Evolutionary conservation across 1,284 basidiomycete species (phyloP).

Genomic region (Ganoderma multipileum): DNA sequence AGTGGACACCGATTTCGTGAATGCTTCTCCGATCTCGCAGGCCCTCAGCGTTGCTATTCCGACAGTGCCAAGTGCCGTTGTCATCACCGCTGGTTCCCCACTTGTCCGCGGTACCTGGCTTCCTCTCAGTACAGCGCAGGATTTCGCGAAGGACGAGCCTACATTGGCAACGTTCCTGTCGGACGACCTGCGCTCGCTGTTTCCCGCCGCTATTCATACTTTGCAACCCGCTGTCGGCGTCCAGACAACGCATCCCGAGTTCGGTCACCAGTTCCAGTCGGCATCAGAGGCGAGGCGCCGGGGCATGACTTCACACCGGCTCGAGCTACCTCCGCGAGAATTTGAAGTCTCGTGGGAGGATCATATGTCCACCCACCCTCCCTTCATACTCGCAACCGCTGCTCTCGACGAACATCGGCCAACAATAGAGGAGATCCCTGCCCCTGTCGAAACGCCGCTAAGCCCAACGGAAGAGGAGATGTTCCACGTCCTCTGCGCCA

Average conservation of each 20-base stretch:
- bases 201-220: slow-evolving; percentile 48
- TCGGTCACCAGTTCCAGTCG: slow-evolving; percentile 62
- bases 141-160: slow-evolving; percentile 52
- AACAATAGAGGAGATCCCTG: slow-evolving; percentile 31
- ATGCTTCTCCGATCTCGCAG: slow-evolving; percentile 64
- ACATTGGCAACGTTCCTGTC: slow-evolving; percentile 62
- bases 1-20: slow-evolving; percentile 78
- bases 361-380: slow-evolving; percentile 37
- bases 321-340: slow-evolving; percentile 37
- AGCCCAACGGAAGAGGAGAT: slow-evolving; percentile 76
- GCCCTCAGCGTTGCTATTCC: slow-evolving; percentile 47
- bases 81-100: slow-evolving; percentile 54
- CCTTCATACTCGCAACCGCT: slow-evolving; percentile 39
- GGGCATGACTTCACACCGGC: slow-evolving; percentile 34
- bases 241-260: slow-evolving; percentile 49
- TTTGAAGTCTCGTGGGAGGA: slow-evolving; percentile 37
- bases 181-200: slow-evolving; percentile 62
- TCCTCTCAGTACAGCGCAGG: slow-evolving; percentile 62
- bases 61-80: slow-evolving; percentile 47
- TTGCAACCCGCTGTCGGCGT: slow-evolving; percentile 11
- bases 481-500: slow-evolving; percentile 65
- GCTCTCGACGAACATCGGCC: slow-evolving; percentile 31
- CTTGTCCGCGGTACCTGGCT: slow-evolving; percentile 69
- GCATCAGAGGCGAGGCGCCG: slow-evolving; percentile 49
- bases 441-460: slow-evolving; percentile 53